A percentile compares a stretch with the other conserved stretches of the same genome.
Evolutionary conservation across 371 early-diverging fungal genomes (phyloP).

Genomic region (Dentiscutata heterogama): DNA sequence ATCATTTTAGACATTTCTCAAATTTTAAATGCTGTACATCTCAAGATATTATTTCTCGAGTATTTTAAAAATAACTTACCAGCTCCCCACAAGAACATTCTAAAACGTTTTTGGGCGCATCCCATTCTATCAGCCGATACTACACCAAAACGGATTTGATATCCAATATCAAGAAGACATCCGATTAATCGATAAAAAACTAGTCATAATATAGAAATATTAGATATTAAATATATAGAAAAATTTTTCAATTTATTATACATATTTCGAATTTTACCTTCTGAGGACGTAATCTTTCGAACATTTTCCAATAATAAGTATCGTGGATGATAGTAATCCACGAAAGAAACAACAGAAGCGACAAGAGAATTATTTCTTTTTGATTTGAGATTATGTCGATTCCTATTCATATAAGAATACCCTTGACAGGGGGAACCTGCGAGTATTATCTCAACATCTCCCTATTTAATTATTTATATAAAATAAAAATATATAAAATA

Average conservation of each 20-base stretch:
- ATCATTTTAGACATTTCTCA: no score
- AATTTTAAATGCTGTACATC: no score
- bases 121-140: conserved; percentile 49
- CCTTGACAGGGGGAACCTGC: conserved; percentile 55
- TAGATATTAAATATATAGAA: background rate
- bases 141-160: conserved; percentile 48
- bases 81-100: conserved; percentile 52
- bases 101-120: conserved; percentile 45
- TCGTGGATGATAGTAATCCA: conserved; percentile 47
- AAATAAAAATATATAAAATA: no score
- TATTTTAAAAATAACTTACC: conserved; percentile 14
- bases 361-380: conserved; percentile 47
- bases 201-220: background rate
- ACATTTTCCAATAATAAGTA: conserved; percentile 52
- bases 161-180: conserved; percentile 47
- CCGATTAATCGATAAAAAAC: conserved; percentile 46
- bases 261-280: background rate
- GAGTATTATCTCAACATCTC: conserved; percentile 51
- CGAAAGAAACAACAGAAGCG: conserved; percentile 49
- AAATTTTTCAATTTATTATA: background rate
- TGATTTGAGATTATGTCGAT: background rate
- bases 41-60: background rate
- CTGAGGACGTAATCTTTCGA: conserved; percentile 12
- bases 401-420: conserved; percentile 47
- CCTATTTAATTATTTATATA: no score